Evolutionary conservation across 345 rosid species (phyloP).

Genomic region (Melaleuca quinquenervia): DNA sequence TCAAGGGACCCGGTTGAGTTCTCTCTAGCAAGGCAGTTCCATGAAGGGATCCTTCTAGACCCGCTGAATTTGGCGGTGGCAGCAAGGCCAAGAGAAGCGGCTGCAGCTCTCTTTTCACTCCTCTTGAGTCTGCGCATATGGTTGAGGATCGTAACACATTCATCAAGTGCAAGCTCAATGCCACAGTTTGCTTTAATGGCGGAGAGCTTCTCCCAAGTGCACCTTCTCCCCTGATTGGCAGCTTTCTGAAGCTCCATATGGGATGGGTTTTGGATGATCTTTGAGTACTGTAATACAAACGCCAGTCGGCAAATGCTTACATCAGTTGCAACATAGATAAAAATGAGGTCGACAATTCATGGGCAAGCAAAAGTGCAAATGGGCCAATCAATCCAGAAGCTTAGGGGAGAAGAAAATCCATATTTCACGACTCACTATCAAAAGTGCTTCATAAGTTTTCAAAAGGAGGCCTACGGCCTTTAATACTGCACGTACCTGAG

Average conservation of each 20-base stretch:
- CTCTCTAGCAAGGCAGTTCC: slow-evolving; percentile 95
- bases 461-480: background rate
- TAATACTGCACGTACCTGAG: slow-evolving; percentile 49
- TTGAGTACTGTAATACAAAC: slow-evolving; percentile 41
- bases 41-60: slow-evolving; percentile 87
- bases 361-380: background rate
- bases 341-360: background rate
- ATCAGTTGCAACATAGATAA: background rate
- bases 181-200: slow-evolving; percentile 96
- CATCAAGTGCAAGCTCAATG: slow-evolving; percentile 92
- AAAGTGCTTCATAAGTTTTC: background rate
- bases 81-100: slow-evolving; percentile 44
- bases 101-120: slow-evolving; percentile 88
- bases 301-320: background rate
- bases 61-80: slow-evolving; percentile 55
- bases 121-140: slow-evolving; percentile 94
- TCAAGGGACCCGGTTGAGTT: slow-evolving; percentile 92
- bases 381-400: background rate
- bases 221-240: slow-evolving; percentile 86
- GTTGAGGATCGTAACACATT: slow-evolving; percentile 78
- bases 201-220: slow-evolving; percentile 99
- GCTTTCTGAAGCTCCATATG: slow-evolving; percentile 76
- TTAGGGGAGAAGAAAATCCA: background rate
- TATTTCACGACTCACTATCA: background rate
- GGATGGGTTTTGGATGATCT: slow-evolving; percentile 81